Base-by-base conservation (phyloP, 2,329 filamentous ascomycete species). In the Mycosphaerella sp. region DNA sequence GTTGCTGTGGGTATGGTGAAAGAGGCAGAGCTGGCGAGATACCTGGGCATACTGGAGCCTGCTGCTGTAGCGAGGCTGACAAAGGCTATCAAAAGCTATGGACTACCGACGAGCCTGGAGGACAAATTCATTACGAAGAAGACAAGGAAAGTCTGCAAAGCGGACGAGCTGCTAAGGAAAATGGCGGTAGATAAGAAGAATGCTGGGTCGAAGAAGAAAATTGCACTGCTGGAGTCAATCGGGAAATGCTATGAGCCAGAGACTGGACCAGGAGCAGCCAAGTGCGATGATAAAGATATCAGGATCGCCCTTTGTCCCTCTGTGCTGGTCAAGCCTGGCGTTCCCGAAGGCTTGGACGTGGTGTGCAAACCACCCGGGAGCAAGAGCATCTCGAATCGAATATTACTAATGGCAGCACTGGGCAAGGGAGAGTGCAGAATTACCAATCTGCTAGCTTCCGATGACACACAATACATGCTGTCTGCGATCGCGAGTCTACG, bases 161-260 rank as follows among this genome's bases (percentile, higher is more conserved):
- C 96, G 2, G 87, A 96, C 61, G 79, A 86, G 32, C 72, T 98
- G 45, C 78, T 98, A 50, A 79, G 85, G 59, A 95, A 95, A 68
- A 98, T 98, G 93, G 89, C 86, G 0, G 86, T 98, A 7, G 93
- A 98, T 72, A 98, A 98, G 79, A 98, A 98, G 76, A 98, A 98
- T 59, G 87, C 95, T 40, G 93, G 93, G 1, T 81, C 81, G 53
- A 89, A 91, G 70, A 98, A 98, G 77, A 97, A 95, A 72, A 86
- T 98, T 57, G 91, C 96, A 6, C 79, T 98, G 6, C 77, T 98
- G 9, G 90, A 89, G 0, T 86, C 86, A 10, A 95, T 98, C 66
- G 93, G 93, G 51, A 82, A 85, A 63, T 94, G 89, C 0, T 73
- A 91, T 64, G 93, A 98, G 72, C 85, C 82, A 49, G 87, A 85